Evolutionary conservation across 208 protist species (phyloP).

Genomic region (Borovskyia barvae): DNA sequence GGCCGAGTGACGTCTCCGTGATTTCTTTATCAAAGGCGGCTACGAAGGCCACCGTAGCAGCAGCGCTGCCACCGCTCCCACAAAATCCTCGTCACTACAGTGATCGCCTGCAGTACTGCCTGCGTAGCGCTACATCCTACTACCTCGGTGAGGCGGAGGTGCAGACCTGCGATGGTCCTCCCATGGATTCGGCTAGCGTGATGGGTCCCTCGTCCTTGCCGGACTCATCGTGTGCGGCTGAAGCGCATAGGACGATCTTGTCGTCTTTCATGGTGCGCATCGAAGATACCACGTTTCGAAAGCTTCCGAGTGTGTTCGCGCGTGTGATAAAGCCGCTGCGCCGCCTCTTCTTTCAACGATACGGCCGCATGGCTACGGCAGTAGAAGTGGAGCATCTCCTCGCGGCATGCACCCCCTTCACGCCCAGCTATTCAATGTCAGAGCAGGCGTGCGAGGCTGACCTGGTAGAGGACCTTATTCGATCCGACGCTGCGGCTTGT

Average conservation of each 20-base stretch:
- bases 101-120: constrained; percentile 32
- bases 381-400: constrained; percentile 51
- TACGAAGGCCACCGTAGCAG: background rate
- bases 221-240: no score
- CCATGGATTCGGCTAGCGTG: no score
- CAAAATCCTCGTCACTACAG: constrained; percentile 22
- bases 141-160: constrained; percentile 19
- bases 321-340: constrained; percentile 52
- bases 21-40: background rate
- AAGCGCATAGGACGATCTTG: no score
- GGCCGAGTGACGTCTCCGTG: no score
- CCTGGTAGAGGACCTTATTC: constrained; percentile 5
- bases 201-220: no score
- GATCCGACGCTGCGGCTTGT: background rate
- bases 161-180: no score
- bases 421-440: background rate
- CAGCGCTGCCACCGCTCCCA: background rate
- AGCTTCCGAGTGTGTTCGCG: constrained; percentile 47
- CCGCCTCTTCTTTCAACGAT: constrained; percentile 38
- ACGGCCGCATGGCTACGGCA: constrained; percentile 49
- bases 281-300: constrained; percentile 5
- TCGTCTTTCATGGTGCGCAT: constrained; percentile 1
- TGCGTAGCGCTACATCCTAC: constrained; percentile 31
- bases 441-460: no score
- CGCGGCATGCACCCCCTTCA: background rate